phyloP scores from a whole-genome alignment of 441 rosid species.

The Aquilaria agallochum region DNA sequence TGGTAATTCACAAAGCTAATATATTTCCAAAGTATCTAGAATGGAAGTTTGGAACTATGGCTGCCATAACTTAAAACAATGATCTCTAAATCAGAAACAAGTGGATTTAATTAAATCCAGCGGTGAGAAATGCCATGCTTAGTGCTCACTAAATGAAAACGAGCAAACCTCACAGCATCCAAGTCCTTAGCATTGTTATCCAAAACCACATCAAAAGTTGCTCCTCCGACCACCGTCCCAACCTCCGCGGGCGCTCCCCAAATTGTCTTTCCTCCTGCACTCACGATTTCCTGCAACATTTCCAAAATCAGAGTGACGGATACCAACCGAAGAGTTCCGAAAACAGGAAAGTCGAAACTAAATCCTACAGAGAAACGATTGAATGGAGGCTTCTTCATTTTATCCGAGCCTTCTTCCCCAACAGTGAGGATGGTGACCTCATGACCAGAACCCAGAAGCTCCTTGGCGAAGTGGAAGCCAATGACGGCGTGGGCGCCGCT shows the following conservation, averaged over 20 bases:
- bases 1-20: too few species aligned
- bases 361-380: conserved; percentile 67
- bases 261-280: conserved; percentile 77
- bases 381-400: conserved; percentile 95
- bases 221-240: conserved; percentile 60
- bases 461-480: conserved; percentile 85
- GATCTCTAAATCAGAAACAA: too few species aligned
- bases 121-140: too few species aligned
- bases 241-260: conserved; percentile 88
- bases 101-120: too few species aligned
- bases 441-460: conserved; percentile 78
- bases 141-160: too few species aligned
- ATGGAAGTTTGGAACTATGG: not conserved
- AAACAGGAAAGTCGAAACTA: not conserved
- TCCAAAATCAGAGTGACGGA: not conserved
- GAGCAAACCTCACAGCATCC: conserved; percentile 59
- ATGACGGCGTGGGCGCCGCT: conserved; percentile 90
- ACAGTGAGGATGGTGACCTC: conserved; percentile 74
- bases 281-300: conserved; percentile 60
- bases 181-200: conserved; percentile 94
- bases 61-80: too few species aligned
- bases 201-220: conserved; percentile 74
- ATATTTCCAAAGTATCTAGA: too few species aligned
- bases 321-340: not conserved
- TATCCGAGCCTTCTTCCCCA: conserved; percentile 77